phyloP scores from a whole-genome alignment of 2,329 filamentous ascomycete genomes.

The Colletotrichum camelliae region DNA sequence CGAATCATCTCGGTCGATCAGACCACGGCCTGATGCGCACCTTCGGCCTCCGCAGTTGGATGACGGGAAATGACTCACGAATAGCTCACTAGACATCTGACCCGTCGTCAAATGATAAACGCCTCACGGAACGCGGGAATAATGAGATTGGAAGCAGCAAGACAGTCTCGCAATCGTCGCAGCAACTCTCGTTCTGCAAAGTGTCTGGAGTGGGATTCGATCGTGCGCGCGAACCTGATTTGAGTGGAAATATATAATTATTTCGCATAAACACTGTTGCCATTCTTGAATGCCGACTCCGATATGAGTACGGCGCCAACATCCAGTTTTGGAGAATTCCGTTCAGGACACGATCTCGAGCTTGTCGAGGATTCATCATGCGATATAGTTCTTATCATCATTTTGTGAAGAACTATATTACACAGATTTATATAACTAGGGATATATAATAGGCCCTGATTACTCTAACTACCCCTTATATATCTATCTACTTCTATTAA shows the following conservation, averaged over 20 bases:
- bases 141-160: neutral
- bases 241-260: fast-evolving
- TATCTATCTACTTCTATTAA: no score
- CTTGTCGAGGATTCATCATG: neutral
- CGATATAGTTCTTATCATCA: neutral
- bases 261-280: neutral
- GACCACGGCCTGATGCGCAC: neutral
- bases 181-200: fast-evolving
- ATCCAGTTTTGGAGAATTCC: constrained; percentile 50
- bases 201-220: neutral
- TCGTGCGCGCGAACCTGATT: neutral
- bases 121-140: neutral
- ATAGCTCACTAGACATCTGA: neutral
- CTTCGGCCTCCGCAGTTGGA: neutral
- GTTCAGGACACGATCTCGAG: constrained; percentile 50
- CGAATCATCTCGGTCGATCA: neutral
- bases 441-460: no score
- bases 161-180: neutral
- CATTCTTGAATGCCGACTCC: constrained; percentile 33
- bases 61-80: neutral
- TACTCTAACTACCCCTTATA: no score
- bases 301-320: constrained; percentile 45
- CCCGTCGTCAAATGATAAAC: neutral
- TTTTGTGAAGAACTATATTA: no score
- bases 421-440: no score